phyloP scores from a whole-genome alignment of 495 filamentous ascomycete species.

The Talaromyces liani region DNA sequence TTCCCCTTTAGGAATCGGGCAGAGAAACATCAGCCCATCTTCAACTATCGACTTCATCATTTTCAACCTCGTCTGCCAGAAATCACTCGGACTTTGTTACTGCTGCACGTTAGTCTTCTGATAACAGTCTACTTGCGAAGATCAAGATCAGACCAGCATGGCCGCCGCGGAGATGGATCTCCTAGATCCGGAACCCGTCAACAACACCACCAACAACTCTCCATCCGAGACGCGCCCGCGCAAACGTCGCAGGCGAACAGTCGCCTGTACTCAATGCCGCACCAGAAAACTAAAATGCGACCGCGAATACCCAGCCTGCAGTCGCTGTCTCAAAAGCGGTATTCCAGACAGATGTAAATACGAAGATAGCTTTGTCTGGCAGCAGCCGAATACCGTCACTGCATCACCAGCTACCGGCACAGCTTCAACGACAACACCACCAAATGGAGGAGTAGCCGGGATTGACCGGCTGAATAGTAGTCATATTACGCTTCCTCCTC shows the following conservation, averaged over 20 bases:
- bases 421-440: neutral
- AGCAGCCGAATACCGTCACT: constrained; percentile 32
- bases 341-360: constrained; percentile 35
- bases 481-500: constrained; percentile 4
- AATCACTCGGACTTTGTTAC: neutral
- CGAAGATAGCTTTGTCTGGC: constrained; percentile 42
- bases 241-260: constrained; percentile 34
- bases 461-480: neutral
- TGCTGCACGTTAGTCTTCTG: neutral
- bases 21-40: neutral
- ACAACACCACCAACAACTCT: neutral
- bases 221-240: constrained; percentile 19
- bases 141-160: neutral
- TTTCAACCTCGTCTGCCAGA: neutral
- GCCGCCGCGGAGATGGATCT: neutral
- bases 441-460: neutral
- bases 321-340: constrained; percentile 52
- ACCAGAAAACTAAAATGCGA: constrained; percentile 65
- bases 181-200: neutral
- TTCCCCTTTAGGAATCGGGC: constrained; percentile 3
- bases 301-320: constrained; percentile 54
- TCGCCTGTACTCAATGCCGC: constrained; percentile 48
- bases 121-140: neutral
- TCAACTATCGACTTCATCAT: neutral
- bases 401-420: neutral